A percentile compares a stretch with the other conserved stretches of the same genome.
Evolutionary conservation across 2,329 filamentous ascomycete genomes (phyloP).

Genomic region (Neofusicoccum parvum): DNA sequence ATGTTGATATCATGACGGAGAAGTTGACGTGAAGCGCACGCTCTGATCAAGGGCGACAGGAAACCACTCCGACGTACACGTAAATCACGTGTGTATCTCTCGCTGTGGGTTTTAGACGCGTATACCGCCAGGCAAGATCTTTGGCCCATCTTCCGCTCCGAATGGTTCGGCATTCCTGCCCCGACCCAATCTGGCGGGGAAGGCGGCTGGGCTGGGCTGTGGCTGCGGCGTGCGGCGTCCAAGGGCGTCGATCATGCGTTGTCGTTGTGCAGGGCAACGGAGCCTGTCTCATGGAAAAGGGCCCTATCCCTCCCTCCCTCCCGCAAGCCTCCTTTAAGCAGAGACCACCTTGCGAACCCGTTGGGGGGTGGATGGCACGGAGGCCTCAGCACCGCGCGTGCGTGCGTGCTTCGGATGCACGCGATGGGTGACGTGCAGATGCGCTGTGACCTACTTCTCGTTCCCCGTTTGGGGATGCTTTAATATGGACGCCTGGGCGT

Average conservation of each 20-base stretch:
- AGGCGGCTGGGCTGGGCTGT: background rate
- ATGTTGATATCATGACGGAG: no score
- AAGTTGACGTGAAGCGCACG: no score
- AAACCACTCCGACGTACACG: no score
- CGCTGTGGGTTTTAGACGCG: no score
- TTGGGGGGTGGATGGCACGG: background rate
- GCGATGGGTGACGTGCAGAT: slow-evolving; percentile 6
- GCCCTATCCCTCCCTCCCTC: background rate
- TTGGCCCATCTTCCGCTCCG: background rate
- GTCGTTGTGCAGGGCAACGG: slow-evolving; percentile 1
- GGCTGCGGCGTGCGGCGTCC: no score
- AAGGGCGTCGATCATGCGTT: background rate
- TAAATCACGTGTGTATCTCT: no score
- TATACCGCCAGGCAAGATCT: no score
- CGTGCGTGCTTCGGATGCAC: background rate
- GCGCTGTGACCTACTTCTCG: background rate
- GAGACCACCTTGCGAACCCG: background rate
- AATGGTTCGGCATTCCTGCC: background rate
- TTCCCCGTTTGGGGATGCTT: background rate
- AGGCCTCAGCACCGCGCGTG: background rate
- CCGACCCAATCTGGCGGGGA: background rate
- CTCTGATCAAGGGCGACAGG: no score
- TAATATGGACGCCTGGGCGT: background rate
- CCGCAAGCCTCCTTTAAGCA: slow-evolving; percentile 1
- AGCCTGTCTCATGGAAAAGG: background rate